phyloP scores from a whole-genome alignment of 805 yeast genomes.

The Cyberlindnera saturnus region DNA sequence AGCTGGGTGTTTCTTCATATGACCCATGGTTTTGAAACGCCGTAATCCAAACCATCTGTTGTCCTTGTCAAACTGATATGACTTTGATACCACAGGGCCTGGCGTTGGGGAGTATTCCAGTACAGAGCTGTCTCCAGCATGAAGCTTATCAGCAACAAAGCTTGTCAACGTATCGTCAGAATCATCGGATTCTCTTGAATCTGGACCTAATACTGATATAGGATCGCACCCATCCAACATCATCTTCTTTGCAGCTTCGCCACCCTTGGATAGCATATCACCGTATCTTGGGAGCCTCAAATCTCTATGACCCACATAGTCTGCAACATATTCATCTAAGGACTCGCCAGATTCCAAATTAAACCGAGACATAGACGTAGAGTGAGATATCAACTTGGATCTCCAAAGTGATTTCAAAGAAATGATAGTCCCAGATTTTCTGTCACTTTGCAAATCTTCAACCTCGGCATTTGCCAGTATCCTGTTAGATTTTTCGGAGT shows the following conservation, averaged over 20 bases:
- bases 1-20: constrained; percentile 3
- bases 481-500: not conserved
- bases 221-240: not conserved
- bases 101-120: constrained; percentile 13
- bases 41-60: constrained; percentile 2
- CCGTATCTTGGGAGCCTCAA: constrained; percentile 7
- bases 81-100: constrained; percentile 9
- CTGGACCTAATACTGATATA: not conserved
- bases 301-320: constrained; percentile 7
- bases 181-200: constrained; percentile 2
- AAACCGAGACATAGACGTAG: not conserved
- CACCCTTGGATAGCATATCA: constrained; percentile 1
- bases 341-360: constrained; percentile 23
- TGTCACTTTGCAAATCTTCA: not conserved
- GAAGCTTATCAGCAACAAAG: constrained; percentile 1
- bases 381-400: constrained; percentile 7
- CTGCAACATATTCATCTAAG: constrained; percentile 15
- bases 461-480: not conserved
- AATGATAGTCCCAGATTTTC: not conserved
- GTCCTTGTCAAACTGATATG: not conserved
- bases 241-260: constrained; percentile 10
- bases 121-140: constrained; percentile 1
- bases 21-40: constrained; percentile 1
- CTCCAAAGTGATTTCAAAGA: constrained; percentile 9
- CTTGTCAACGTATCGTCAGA: constrained; percentile 3